Evolutionary conservation across 768 basidiomycete species (phyloP), one percentile per base, ranked within the genome.

Genomic region (Leccinellum luteum): DNA sequence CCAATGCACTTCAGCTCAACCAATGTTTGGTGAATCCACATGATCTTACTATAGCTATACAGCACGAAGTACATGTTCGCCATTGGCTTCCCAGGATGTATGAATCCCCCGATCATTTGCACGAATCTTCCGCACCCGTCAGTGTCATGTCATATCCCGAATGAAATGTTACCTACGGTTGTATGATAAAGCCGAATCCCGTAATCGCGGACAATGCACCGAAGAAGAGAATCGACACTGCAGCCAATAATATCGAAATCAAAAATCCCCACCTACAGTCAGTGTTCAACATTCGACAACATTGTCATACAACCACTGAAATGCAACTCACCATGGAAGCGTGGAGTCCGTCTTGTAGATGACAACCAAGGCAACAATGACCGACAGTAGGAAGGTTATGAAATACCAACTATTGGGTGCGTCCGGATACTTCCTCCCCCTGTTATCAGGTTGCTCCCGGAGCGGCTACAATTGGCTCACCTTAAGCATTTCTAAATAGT

Each of bases 121-220:
- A 75, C 64, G 56, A 77, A 68, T 28, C 65, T 63, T 64, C n/a
- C 13, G 7, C 47, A n/a, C 2, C 15, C 2, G 17, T 57, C 43
- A 54, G 57, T 48, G 19, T 25, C 13, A 28, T 21, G 8, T 4
- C 30, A 28, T 48, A 25, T 43, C 34, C n/a, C 14, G 19, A 30
- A 43, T 1, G n/a, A 62, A 34, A 53, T n/a, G 38, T 19, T 14
- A 59, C 68, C 38, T 49, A 69, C 70, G 67, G 60, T 54, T 73
- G 54, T 55, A 61, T 64, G 41, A 64, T 64, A 48, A 72, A 58
- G 3, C 14, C 12, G 7, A 66, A 30, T 34, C 71, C 81, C 31
- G 82, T 80, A 62, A 83, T 80, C 7, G 82, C 81, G 58, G 74
- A 81, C 0, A 85, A 74, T 1, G 82, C 80, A 5, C 80, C 76